A percentile compares a stretch with the other conserved stretches of the same genome.
These are phyloP conservation scores for Desmodesmus armatus DNA, from an alignment of 139 green algal species.

Conservation along the genomic window DNA sequence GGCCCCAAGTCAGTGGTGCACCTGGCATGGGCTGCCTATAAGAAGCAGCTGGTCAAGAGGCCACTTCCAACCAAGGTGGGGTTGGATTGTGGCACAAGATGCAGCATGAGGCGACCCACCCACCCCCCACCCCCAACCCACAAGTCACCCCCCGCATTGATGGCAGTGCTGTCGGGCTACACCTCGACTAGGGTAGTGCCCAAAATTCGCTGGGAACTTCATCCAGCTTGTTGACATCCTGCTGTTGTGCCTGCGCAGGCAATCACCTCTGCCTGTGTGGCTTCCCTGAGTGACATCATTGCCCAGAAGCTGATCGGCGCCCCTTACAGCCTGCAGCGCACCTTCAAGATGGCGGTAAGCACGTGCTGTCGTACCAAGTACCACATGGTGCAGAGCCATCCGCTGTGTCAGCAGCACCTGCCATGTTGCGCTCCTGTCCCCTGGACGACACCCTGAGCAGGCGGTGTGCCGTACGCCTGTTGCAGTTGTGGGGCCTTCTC, in stretches of 20 bases:
- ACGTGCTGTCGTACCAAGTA: not conserved
- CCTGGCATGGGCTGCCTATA: constrained; percentile 63
- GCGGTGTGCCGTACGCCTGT: not conserved
- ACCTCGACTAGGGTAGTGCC: too few species aligned
- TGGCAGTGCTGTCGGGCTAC: too few species aligned
- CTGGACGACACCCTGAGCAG: too few species aligned
- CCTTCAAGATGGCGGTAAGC: constrained; percentile 42
- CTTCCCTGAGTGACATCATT: constrained; percentile 64
- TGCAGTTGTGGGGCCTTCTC: constrained; percentile 69
- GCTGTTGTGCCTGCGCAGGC: constrained; percentile 41
- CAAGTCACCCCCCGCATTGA: too few species aligned
- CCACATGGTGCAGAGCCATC: not conserved
- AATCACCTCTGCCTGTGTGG: constrained; percentile 61
- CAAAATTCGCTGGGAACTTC: too few species aligned
- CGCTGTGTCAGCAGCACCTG: not conserved
- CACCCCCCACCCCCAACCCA: too few species aligned
- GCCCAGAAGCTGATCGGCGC: constrained; percentile 52
- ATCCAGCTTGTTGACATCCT: not conserved
- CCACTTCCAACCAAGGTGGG: constrained; percentile 63
- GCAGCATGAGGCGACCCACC: too few species aligned
- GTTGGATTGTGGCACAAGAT: too few species aligned
- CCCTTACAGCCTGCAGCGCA: constrained; percentile 30
- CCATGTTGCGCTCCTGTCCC: not conserved
- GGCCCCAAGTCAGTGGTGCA: constrained; percentile 36
- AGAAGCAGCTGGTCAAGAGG: constrained; percentile 55